Base-by-base conservation (phyloP, 371 early-diverging fungal genomes). In the Globomyces sp. region DNA sequence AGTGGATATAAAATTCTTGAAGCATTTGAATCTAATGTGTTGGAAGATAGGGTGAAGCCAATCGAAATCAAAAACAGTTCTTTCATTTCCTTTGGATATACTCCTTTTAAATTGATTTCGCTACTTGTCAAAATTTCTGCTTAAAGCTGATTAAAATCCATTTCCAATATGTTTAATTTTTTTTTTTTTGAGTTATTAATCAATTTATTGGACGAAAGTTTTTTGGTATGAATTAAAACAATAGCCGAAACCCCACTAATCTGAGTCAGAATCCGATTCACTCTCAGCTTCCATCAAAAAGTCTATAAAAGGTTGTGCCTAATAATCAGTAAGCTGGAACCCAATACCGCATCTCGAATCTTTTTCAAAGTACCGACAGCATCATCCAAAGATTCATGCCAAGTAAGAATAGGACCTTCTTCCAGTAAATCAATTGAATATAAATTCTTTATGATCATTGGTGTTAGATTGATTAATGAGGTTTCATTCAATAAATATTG, bases 351-450 rank as follows among this genome's bases (percentile, higher is more conserved):
- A 42, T 72, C 74, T 13, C 67, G 39, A 49, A 72, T 63, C 47
- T 55, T 48, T 9, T 58, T 64, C 10, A 37, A 24, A 41, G 64
- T 69, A 44, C 45, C 63, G 43, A 24, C 57, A 49, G 13, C 65
- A 63, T 71, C 61, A 5, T 42, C 60, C 6, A 59, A 6, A 48
- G 44, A 24, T 39, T 44, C 55, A 66, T 87, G 87, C 97, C 97
- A 96, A 24, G 69, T 70, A 49, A 92, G 57, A 41, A 96, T 84
- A 1, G 88, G 86, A 24, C 94, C 92, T 72, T 93, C 96, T 66
- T 91, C 91, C 37, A 91, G 63, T 44, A 96, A 77, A 68, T 96
- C 95, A 13, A 79, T 69, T 63, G 94, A 87, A 74, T 96, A 96
- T 50, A 91, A 75, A 13, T 80, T 62, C 59, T 84, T 83, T 65